Conservation (phyloP, 345 rosid species). For the Isatis tinctoria region DNA sequence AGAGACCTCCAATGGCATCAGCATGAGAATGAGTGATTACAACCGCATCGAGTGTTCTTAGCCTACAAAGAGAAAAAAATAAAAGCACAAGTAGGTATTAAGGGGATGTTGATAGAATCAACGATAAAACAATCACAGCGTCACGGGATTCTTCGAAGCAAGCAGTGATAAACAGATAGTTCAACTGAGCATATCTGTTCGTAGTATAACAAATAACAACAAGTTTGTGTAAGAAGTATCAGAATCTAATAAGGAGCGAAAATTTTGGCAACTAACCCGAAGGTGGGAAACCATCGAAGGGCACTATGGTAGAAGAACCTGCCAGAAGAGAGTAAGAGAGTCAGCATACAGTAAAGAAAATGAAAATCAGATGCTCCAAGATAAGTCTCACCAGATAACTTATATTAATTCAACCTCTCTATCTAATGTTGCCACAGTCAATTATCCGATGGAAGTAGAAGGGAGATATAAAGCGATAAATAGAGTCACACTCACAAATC, state of each 20-base stretch:
- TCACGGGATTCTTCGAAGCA: too few relatives aligned
- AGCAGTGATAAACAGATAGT: background rate
- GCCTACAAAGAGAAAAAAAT: constrained; percentile 46
- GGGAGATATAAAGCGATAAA: background rate
- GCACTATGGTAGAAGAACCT: constrained; percentile 98
- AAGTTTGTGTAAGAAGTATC: background rate
- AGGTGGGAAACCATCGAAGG: constrained; percentile 76
- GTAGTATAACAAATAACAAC: background rate
- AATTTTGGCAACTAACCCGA: constrained; percentile 52
- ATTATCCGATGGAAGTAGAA: background rate
- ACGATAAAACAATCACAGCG: too few relatives aligned
- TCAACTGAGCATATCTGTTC: background rate
- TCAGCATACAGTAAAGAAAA: background rate
- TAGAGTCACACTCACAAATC: background rate
- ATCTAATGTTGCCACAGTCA: background rate
- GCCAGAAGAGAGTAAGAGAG: constrained; percentile 12
- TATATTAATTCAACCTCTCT: background rate
- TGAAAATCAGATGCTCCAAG: background rate
- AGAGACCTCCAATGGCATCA: constrained; percentile 98
- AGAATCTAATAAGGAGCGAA: background rate
- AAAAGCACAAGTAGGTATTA: constrained; percentile 41
- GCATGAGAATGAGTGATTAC: constrained; percentile 98
- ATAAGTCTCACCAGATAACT: background rate
- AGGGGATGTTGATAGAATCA: constrained; percentile 18
- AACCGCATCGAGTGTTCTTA: constrained; percentile 98